Evolutionary conservation across 768 basidiomycete genomes (phyloP).

Genomic region (Mycena crocata): DNA sequence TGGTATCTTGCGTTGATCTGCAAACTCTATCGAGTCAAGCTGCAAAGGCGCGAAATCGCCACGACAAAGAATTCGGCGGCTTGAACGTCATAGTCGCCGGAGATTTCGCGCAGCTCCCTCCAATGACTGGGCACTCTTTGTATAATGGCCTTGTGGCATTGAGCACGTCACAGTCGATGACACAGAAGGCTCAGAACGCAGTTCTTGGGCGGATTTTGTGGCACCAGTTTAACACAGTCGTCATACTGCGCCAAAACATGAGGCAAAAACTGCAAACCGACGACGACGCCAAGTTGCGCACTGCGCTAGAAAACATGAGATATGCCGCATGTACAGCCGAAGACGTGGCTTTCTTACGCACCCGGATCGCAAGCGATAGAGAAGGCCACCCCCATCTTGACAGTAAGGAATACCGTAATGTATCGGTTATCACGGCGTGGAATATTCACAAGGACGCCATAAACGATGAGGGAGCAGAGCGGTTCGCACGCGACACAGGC

Average conservation of each 20-base stretch:
- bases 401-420: conserved; percentile 39
- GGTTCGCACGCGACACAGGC: conserved; percentile 45
- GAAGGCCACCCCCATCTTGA: conserved; percentile 18
- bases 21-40: conserved; percentile 42
- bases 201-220: conserved; percentile 38
- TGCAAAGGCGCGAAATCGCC: conserved; percentile 27
- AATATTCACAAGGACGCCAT: conserved; percentile 46
- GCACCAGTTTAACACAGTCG: conserved; percentile 48
- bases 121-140: conserved; percentile 24
- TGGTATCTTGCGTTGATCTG: conserved; percentile 48
- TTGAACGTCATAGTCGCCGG: conserved; percentile 53
- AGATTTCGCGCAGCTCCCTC: conserved; percentile 56
- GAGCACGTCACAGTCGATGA: conserved; percentile 5
- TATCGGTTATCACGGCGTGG: conserved; percentile 47
- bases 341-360: conserved; percentile 45
- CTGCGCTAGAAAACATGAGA: too few species aligned
- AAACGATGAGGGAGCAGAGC: conserved; percentile 39
- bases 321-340: conserved; percentile 47
- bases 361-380: conserved; percentile 28
- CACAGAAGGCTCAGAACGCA: conserved; percentile 41
- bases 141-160: conserved; percentile 19
- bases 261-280: conserved; percentile 37
- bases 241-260: conserved; percentile 50
- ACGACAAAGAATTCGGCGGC: conserved; percentile 47
- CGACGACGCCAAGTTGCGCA: conserved; percentile 43